phyloP scores from a whole-genome alignment of 164 flowering plant species.

The Malania oleifera region DNA sequence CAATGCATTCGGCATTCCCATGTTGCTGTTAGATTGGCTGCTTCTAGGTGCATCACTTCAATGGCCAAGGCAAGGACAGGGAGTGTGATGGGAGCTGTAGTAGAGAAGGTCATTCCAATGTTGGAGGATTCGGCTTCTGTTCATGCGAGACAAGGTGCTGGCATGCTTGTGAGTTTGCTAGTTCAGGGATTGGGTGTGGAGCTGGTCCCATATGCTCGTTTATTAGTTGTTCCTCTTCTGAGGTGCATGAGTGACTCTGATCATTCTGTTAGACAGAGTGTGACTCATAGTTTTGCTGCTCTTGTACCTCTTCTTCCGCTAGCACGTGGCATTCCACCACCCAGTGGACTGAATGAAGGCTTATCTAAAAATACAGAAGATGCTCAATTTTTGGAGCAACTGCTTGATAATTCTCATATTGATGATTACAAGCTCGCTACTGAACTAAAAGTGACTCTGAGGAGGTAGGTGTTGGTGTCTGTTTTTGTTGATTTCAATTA shows the following conservation, averaged over 20 bases:
- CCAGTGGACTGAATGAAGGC: constrained; percentile 60
- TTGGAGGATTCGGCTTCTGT: constrained; percentile 64
- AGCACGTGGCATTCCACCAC: constrained; percentile 84
- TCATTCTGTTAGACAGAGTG: constrained; percentile 84
- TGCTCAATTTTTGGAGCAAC: constrained; percentile 84
- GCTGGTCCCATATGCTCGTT: constrained; percentile 85
- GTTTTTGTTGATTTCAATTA: not conserved
- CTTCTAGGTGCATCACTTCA: constrained; percentile 90
- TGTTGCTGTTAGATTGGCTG: constrained; percentile 92
- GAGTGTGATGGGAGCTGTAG: constrained; percentile 73
- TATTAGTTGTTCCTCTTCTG: constrained; percentile 90
- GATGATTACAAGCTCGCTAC: constrained; percentile 84
- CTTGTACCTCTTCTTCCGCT: constrained; percentile 98
- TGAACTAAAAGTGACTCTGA: constrained; percentile 73
- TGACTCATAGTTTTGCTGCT: constrained; percentile 97
- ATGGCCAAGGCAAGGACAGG: constrained; percentile 83
- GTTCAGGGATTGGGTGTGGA: constrained; percentile 85
- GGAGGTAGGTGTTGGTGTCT: constrained; percentile 49
- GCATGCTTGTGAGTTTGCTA: constrained; percentile 90
- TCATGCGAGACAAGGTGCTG: constrained; percentile 91
- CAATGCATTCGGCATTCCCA: constrained; percentile 76
- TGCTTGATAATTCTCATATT: constrained; percentile 94
- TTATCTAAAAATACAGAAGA: constrained; percentile 70
- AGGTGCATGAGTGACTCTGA: constrained; percentile 97
- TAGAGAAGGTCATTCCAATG: constrained; percentile 83